Conservation (phyloP, 805 yeast species). For the Ascoidea rubescens region DNA sequence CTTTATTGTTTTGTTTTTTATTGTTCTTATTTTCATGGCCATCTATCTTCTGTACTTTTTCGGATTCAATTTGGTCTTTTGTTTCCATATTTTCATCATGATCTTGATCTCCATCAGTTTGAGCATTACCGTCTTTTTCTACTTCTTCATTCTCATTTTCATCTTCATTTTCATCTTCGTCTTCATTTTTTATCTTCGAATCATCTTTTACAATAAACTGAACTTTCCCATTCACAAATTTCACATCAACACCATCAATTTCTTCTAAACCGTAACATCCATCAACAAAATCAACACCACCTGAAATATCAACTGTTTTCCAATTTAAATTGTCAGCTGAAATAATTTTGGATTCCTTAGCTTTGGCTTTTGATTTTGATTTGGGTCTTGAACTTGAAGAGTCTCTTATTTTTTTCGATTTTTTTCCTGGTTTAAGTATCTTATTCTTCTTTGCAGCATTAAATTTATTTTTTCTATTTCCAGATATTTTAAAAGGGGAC, state of each 20-base stretch:
- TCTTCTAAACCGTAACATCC: constrained; percentile 92
- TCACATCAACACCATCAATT: constrained; percentile 82
- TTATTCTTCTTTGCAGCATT: not conserved
- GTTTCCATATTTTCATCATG: constrained; percentile 9
- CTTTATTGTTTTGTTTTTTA: constrained; percentile 15
- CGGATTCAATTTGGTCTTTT: constrained; percentile 14
- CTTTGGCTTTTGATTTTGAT: constrained; percentile 1
- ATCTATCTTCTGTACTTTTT: constrained; percentile 5
- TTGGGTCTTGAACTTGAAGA: not conserved
- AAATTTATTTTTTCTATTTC: too few relatives aligned
- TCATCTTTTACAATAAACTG: constrained; percentile 35
- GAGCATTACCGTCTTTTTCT: constrained; percentile 13
- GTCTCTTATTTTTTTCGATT: not conserved
- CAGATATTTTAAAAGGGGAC: too few relatives aligned
- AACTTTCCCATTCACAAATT: constrained; percentile 54
- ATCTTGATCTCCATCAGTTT: constrained; percentile 14
- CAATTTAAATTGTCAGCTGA: constrained; percentile 45
- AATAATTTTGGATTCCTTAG: constrained; percentile 22
- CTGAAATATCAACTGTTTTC: constrained; percentile 76
- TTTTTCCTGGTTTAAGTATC: constrained; percentile 1
- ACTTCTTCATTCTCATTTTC: constrained; percentile 16
- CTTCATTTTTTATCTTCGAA: constrained; percentile 13
- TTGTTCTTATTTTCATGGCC: constrained; percentile 8
- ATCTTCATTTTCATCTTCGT: constrained; percentile 12
- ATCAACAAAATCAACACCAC: constrained; percentile 72